These are phyloP conservation scores for Pythium scleroteichum DNA, from an alignment of 352 stramenopile genomes.

Conservation along the genomic window DNA sequence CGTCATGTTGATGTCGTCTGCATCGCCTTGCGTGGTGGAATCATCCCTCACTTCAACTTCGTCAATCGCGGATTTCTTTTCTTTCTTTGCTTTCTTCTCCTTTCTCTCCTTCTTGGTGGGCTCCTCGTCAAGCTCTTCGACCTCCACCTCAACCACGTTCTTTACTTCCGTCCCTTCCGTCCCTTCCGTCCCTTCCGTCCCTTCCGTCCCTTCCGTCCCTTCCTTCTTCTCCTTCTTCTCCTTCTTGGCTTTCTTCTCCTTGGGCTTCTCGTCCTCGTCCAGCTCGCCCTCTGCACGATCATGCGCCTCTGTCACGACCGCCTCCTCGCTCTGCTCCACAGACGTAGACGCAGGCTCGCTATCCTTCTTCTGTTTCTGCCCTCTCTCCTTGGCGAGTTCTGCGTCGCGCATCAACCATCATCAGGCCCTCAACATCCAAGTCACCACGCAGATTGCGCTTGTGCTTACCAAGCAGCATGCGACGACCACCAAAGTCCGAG, in stretches of 20 bases:
- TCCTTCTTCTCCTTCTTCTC: slow-evolving; percentile 11
- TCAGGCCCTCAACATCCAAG: not conserved
- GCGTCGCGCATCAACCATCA: slow-evolving; percentile 1
- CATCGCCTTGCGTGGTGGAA: slow-evolving; percentile 1
- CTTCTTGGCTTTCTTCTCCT: slow-evolving; percentile 19
- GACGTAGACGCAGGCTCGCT: slow-evolving; percentile 7
- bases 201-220: slow-evolving; percentile 22
- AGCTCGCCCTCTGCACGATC: slow-evolving; percentile 23
- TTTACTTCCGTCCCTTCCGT: slow-evolving; percentile 30
- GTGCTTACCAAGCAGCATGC: slow-evolving; percentile 70
- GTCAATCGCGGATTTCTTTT: slow-evolving; percentile 38
- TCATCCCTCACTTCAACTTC: slow-evolving; percentile 18
- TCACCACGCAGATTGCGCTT: too few relatives aligned
- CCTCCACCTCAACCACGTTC: slow-evolving; percentile 26
- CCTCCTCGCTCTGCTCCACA: slow-evolving; percentile 2
- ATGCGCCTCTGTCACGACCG: slow-evolving; percentile 25
- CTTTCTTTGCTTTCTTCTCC: slow-evolving; percentile 28
- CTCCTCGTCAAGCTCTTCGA: slow-evolving; percentile 11
- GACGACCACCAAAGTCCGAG: slow-evolving; percentile 71
- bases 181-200: slow-evolving; percentile 27
- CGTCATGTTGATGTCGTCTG: slow-evolving; percentile 3
- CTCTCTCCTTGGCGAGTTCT: slow-evolving; percentile 81
- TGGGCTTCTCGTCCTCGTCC: slow-evolving; percentile 19
- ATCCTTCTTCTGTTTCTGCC: slow-evolving; percentile 24
- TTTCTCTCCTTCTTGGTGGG: slow-evolving; percentile 6